phyloP scores from a whole-genome alignment of 2,329 filamentous ascomycete genomes.

The Pestalotiopsis sp. region DNA sequence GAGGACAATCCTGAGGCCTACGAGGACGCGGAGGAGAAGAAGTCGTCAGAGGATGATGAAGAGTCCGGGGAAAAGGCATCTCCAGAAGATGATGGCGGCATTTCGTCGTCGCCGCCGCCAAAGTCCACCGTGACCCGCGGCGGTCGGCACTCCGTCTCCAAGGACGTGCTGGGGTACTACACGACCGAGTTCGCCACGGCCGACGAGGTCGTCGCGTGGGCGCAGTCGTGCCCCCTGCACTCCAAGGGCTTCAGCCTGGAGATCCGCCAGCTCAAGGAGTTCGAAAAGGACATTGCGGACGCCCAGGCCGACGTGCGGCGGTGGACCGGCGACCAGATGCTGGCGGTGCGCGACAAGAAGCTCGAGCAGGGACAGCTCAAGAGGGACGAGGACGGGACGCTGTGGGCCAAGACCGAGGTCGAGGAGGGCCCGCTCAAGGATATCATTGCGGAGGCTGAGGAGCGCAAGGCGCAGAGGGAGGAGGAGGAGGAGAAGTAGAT shows the following conservation, averaged over 20 bases:
- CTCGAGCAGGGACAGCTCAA: neutral
- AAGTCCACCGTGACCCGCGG: neutral
- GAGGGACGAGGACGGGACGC: neutral
- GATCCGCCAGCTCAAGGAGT: neutral
- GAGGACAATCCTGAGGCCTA: neutral
- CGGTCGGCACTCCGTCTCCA: neutral
- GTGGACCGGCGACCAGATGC: neutral
- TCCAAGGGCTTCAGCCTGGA: neutral
- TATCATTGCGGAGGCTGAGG: neutral
- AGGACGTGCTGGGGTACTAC: neutral
- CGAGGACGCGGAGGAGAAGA: neutral
- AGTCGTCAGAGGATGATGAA: neutral
- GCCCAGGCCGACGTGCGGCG: neutral
- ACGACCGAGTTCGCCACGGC: neutral
- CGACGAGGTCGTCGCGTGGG: neutral
- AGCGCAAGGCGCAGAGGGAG: neutral
- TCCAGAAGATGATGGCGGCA: neutral
- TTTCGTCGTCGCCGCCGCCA: too few species aligned
- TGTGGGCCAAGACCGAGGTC: neutral
- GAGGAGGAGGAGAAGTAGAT: conserved; percentile 38
- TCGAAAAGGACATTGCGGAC: neutral
- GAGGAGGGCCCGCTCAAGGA: neutral
- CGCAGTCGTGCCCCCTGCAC: neutral
- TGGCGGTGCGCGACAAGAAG: neutral
- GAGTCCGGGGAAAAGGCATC: neutral